Evolutionary conservation across 2,329 filamentous ascomycete genomes (phyloP).

Genomic region (Fusarium sp.): DNA sequence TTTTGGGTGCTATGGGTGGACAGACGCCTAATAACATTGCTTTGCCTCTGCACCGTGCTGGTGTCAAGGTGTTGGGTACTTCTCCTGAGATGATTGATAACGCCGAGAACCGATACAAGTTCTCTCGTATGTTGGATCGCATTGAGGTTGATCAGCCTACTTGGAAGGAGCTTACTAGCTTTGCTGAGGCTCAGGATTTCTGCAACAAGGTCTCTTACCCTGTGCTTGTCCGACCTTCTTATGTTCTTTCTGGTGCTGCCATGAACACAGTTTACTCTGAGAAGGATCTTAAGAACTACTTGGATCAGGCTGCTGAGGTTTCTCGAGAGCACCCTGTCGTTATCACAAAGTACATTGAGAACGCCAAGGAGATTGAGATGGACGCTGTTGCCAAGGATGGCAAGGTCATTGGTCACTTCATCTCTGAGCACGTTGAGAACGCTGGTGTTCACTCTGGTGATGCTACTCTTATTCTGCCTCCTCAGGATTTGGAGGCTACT

Average conservation of each 20-base stretch:
- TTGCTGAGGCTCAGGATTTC: slow-evolving; percentile 88
- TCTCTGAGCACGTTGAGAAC: slow-evolving; percentile 98
- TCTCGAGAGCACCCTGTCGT: slow-evolving; percentile 96
- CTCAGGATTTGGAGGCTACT: slow-evolving; percentile 89
- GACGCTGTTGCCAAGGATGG: slow-evolving; percentile 94
- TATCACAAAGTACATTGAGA: slow-evolving; percentile 99
- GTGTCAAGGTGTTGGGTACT: slow-evolving; percentile 92
- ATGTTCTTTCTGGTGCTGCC: slow-evolving; percentile 94
- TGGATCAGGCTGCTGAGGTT: slow-evolving; percentile 91
- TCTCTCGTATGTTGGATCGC: slow-evolving; percentile 95
- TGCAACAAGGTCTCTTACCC: slow-evolving; percentile 91
- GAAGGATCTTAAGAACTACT: slow-evolving; percentile 87
- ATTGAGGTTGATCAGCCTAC: slow-evolving; percentile 96
- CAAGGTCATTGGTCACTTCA: slow-evolving; percentile 91
- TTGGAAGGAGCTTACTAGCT: slow-evolving; percentile 97
- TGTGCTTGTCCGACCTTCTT: slow-evolving; percentile 93
- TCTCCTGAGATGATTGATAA: slow-evolving; percentile 99
- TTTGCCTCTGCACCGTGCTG: slow-evolving; percentile 84
- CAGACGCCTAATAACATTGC: slow-evolving; percentile 99
- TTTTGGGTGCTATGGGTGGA: slow-evolving; percentile 95
- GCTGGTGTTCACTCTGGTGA: slow-evolving; percentile 98
- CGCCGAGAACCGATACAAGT: slow-evolving; percentile 98
- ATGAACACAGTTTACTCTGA: slow-evolving; percentile 99
- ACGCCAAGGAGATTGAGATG: slow-evolving; percentile 99
- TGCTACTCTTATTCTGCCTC: slow-evolving; percentile 92